phyloP scores from a whole-genome alignment of 2,329 filamentous ascomycete species.

The Neofusicoccum laricinum region DNA sequence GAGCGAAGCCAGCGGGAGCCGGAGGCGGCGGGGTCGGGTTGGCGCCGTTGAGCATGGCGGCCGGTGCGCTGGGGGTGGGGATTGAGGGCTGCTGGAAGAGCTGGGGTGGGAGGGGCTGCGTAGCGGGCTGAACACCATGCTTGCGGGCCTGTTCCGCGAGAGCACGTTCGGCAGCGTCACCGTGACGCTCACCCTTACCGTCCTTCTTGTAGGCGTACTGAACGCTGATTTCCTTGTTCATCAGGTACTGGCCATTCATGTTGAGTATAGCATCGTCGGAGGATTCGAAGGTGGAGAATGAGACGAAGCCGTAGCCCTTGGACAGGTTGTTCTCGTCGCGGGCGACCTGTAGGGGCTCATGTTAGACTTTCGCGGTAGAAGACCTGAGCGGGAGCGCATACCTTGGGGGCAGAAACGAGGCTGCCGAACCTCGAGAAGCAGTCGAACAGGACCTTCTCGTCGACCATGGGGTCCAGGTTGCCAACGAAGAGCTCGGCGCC shows the following conservation, averaged over 20 bases:
- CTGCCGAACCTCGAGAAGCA: constrained; percentile 91
- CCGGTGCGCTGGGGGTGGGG: constrained; percentile 40
- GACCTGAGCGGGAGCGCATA: constrained; percentile 35
- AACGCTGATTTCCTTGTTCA: constrained; percentile 94
- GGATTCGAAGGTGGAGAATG: constrained; percentile 87
- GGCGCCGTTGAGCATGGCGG: constrained; percentile 42
- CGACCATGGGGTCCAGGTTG: constrained; percentile 89
- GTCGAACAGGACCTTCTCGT: constrained; percentile 94
- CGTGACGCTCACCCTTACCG: constrained; percentile 93
- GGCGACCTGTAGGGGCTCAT: constrained; percentile 51
- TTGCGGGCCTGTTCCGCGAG: constrained; percentile 90
- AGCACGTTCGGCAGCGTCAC: constrained; percentile 88
- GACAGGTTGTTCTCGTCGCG: constrained; percentile 83
- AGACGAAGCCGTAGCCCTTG: constrained; percentile 96
- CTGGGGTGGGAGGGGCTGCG: constrained; percentile 71
- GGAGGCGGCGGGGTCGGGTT: constrained; percentile 33
- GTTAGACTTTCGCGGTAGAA: not conserved
- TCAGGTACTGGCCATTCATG: constrained; percentile 94
- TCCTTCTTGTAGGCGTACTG: constrained; percentile 99
- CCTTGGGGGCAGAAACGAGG: constrained; percentile 80
- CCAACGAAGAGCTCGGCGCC: constrained; percentile 96
- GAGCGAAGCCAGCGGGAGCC: constrained; percentile 22
- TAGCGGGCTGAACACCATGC: constrained; percentile 83
- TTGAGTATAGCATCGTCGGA: constrained; percentile 87
- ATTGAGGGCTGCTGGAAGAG: constrained; percentile 52